Conservation (phyloP, 345 rosid genomes). For the Alliaria petiolata region DNA sequence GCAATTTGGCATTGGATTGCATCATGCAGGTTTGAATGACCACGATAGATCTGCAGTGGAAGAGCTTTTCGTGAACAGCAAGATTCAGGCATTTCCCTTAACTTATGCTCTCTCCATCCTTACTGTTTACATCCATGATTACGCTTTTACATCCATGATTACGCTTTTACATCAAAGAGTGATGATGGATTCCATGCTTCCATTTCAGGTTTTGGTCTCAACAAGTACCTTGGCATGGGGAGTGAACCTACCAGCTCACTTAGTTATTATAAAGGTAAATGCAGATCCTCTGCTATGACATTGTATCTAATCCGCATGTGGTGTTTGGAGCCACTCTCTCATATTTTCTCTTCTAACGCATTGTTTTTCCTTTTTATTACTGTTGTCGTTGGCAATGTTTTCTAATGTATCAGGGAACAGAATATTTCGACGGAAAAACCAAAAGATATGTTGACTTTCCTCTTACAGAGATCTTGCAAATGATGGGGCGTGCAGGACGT, state of each 20-base stretch:
- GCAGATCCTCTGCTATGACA: conserved; percentile 2
- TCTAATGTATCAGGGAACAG: conserved; percentile 71
- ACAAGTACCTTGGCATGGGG: conserved; percentile 99
- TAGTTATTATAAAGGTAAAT: conserved; percentile 90
- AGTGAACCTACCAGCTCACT: conserved; percentile 95
- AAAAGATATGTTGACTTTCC: conserved; percentile 96
- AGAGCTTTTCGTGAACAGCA: conserved; percentile 93
- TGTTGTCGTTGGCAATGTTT: conserved; percentile 8
- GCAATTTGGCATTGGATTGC: conserved; percentile 96
- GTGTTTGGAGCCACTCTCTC: not conserved
- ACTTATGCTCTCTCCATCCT: conserved; percentile 13
- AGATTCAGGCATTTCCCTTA: conserved; percentile 70
- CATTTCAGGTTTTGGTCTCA: conserved; percentile 80
- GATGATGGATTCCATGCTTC: conserved; percentile 14
- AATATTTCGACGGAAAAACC: conserved; percentile 90
- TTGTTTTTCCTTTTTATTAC: not conserved
- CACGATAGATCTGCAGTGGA: conserved; percentile 91
- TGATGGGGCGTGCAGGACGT: conserved; percentile 99
- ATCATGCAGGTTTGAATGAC: conserved; percentile 97
- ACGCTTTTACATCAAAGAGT: not conserved
- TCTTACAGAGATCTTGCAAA: conserved; percentile 96
- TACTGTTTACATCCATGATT: not conserved
- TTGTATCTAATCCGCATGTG: not conserved
- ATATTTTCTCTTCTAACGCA: conserved; percentile 4
- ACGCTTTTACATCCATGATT: too few relatives aligned